Percentiles rank a stretch among this genome's conserved stretches.
Evolutionary conservation across 306 rosid genomes (phyloP).

Genomic region (Malus sieversii): DNA sequence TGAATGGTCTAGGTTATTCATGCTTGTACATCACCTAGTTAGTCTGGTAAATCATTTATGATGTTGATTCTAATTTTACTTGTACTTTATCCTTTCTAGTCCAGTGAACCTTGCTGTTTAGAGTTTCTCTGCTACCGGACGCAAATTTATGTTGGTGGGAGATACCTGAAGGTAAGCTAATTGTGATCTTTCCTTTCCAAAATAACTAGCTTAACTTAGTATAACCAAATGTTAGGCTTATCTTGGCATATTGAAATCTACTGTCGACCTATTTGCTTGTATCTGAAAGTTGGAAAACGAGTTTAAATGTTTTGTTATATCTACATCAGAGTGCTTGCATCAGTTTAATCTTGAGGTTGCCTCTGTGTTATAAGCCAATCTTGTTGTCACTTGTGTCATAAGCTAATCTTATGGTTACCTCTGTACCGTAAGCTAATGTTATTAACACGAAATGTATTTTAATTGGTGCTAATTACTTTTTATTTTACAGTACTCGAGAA

Average conservation of each 20-base stretch:
- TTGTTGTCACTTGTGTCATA: not conserved
- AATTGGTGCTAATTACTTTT: constrained; percentile 1
- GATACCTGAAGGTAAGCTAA: constrained; percentile 67
- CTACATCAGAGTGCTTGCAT: too few relatives aligned
- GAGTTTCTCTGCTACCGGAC: constrained; percentile 39
- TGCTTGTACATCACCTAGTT: not conserved
- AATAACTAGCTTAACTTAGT: not conserved
- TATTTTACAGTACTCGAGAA: constrained; percentile 78
- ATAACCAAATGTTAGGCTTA: not conserved
- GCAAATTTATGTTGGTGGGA: constrained; percentile 70
- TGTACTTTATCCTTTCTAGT: constrained; percentile 28
- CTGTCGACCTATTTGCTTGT: not conserved
- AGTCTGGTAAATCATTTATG: constrained; percentile 8
- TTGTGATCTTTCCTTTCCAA: not conserved
- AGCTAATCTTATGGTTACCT: not conserved
- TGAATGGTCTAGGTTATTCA: not conserved
- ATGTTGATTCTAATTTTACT: constrained; percentile 12
- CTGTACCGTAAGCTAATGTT: not conserved
- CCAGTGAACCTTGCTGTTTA: constrained; percentile 53
- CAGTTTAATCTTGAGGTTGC: not conserved
- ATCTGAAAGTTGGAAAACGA: not conserved
- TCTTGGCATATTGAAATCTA: not conserved
- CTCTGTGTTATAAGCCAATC: not conserved
- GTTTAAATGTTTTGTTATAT: not conserved
- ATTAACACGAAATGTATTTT: not conserved